A percentile compares a stretch with the other conserved stretches of the same genome.
These are phyloP conservation scores for Talinum fruticosum DNA, from an alignment of 148 eudicot genomes.

Conservation along the genomic window DNA sequence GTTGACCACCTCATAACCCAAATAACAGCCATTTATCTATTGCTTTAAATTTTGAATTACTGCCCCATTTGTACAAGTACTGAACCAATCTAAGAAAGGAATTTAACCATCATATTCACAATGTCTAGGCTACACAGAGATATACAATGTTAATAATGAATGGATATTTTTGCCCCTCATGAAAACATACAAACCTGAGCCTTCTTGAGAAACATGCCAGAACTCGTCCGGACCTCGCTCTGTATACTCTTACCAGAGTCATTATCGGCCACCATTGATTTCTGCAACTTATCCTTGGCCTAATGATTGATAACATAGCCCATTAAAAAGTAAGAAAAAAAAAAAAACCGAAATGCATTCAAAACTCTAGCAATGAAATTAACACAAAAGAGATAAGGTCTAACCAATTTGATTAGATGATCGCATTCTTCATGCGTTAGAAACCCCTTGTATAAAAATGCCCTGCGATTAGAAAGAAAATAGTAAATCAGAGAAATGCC, in stretches of 20 bases:
- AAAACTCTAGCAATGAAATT: background rate
- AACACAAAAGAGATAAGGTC: constrained; percentile 16
- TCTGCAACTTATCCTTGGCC: constrained; percentile 80
- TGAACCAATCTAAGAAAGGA: background rate
- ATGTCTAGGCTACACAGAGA: background rate
- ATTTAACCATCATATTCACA: background rate
- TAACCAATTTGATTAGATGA: constrained; percentile 79
- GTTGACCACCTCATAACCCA: no score
- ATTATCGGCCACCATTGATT: constrained; percentile 89
- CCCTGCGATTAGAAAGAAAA: constrained; percentile 39
- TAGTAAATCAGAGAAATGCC: background rate
- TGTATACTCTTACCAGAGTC: constrained; percentile 67
- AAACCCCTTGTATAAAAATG: constrained; percentile 64
- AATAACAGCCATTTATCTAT: no score
- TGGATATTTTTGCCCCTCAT: no score
- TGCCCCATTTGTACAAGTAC: no score
- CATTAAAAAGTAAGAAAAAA: background rate
- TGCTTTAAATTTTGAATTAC: no score
- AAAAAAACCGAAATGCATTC: background rate
- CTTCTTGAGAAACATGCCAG: constrained; percentile 73
- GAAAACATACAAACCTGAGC: constrained; percentile 61
- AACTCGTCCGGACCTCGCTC: constrained; percentile 77
- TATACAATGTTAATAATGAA: no score
- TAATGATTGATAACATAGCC: constrained; percentile 12
- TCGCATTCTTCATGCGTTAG: constrained; percentile 81